Percentiles rank a stretch among this genome's conserved stretches.
Evolutionary conservation across 2,329 filamentous ascomycete species (phyloP).

Genomic region (Tricladium varicosporioides): DNA sequence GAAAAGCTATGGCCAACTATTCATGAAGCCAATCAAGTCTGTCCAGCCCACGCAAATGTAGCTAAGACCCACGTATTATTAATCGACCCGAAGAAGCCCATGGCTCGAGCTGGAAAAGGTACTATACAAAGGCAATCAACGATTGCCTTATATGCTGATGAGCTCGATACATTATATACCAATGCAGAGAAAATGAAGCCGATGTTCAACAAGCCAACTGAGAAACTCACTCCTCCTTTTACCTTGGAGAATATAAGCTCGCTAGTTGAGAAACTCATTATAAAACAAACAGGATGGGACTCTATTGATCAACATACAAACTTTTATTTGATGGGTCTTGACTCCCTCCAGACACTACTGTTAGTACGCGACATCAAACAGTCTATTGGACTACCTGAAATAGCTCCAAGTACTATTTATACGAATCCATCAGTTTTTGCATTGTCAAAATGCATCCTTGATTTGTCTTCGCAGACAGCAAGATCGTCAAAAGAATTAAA

Average conservation of each 20-base stretch:
- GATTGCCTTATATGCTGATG: constrained; percentile 31
- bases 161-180: constrained; percentile 37
- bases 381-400: background rate
- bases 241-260: constrained; percentile 21
- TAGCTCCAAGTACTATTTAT: constrained; percentile 4
- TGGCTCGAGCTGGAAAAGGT: constrained; percentile 38
- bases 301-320: constrained; percentile 19
- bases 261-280: constrained; percentile 23
- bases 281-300: background rate
- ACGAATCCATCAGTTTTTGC: constrained; percentile 3
- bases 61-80: constrained; percentile 34
- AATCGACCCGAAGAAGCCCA: constrained; percentile 32
- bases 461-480: background rate
- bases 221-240: background rate
- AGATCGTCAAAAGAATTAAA: background rate
- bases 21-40: constrained; percentile 31
- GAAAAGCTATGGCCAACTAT: constrained; percentile 33
- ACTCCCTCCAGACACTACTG: constrained; percentile 9
- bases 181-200: constrained; percentile 1
- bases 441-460: background rate
- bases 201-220: no score
- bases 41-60: constrained; percentile 31
- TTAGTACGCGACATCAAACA: constrained; percentile 1
- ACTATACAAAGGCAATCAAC: constrained; percentile 36
- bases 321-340: constrained; percentile 9